phyloP scores from a whole-genome alignment of 1,139 yeast genomes.

The Suhomyces choctaworum region DNA sequence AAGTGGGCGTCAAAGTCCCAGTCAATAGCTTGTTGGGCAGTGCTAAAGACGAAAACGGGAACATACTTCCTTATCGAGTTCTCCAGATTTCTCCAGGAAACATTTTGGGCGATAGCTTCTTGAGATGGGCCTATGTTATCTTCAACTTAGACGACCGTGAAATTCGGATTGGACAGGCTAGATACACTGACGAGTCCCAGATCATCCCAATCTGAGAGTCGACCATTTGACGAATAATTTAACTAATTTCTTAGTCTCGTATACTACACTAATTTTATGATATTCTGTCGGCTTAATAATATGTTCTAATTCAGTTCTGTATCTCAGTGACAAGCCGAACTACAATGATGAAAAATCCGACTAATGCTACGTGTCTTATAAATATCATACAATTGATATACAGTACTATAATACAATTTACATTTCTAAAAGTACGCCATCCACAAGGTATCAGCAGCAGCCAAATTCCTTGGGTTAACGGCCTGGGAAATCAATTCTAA shows the following conservation, averaged over 20 bases:
- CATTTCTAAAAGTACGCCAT: slow-evolving; percentile 81
- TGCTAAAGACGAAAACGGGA: slow-evolving; percentile 7
- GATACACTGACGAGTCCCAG: slow-evolving; percentile 11
- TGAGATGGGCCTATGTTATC: slow-evolving; percentile 22
- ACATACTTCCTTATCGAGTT: background rate
- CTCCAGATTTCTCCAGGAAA: slow-evolving; percentile 4
- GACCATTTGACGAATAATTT: background rate
- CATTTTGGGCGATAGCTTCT: slow-evolving; percentile 23
- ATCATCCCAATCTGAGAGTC: too few relatives aligned
- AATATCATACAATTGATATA: too few relatives aligned
- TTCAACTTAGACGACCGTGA: slow-evolving; percentile 20
- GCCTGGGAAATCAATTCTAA: slow-evolving; percentile 92
- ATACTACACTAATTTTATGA: too few relatives aligned
- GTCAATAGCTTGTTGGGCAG: slow-evolving; percentile 32
- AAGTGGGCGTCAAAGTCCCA: slow-evolving; percentile 46
- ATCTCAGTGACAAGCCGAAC: too few relatives aligned
- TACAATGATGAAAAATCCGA: too few relatives aligned
- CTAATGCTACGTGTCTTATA: too few relatives aligned
- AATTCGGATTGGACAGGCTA: slow-evolving; percentile 20
- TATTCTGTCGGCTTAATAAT: too few relatives aligned
- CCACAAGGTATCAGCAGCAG: slow-evolving; percentile 91
- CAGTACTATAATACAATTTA: background rate
- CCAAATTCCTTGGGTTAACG: slow-evolving; percentile 91
- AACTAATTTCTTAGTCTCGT: background rate
- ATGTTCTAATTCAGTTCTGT: too few relatives aligned